A percentile compares a stretch with the other conserved stretches of the same genome.
These are phyloP conservation scores for Claviceps cyperi DNA, from an alignment of 2,329 filamentous ascomycete species.

Conservation along the genomic window DNA sequence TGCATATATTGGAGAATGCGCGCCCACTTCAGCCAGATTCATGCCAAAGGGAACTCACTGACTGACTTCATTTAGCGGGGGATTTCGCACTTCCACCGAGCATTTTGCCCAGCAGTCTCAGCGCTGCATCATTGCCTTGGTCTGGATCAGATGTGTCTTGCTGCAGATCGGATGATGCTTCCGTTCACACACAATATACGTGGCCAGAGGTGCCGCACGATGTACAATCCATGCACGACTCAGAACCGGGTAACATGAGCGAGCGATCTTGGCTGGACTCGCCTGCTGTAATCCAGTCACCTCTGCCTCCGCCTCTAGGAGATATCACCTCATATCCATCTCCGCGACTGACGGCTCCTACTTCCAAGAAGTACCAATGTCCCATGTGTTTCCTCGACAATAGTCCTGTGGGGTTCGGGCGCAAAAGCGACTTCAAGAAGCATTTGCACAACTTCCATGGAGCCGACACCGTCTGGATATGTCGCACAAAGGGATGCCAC, in stretches of 20 bases:
- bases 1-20: background rate
- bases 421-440: slow-evolving; percentile 34
- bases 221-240: slow-evolving; percentile 20
- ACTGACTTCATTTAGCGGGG: slow-evolving; percentile 16
- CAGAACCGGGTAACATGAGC: slow-evolving; percentile 19
- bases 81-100: slow-evolving; percentile 25
- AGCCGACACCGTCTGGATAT: slow-evolving; percentile 27
- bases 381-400: slow-evolving; percentile 31
- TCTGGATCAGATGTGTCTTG: slow-evolving; percentile 27
- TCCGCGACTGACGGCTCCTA: slow-evolving; percentile 22
- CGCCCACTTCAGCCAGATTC: too few species aligned
- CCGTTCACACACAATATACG: slow-evolving; percentile 24
- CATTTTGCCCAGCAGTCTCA: slow-evolving; percentile 25
- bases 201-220: slow-evolving; percentile 22
- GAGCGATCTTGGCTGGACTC: slow-evolving; percentile 28
- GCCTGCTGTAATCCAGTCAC: slow-evolving; percentile 22
- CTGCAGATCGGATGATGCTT: slow-evolving; percentile 24
- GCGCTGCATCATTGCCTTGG: slow-evolving; percentile 27
- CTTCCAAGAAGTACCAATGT: slow-evolving; percentile 29
- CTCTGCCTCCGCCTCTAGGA: slow-evolving; percentile 15
- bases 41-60: background rate
- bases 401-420: slow-evolving; percentile 29
- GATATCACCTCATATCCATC: slow-evolving; percentile 23
- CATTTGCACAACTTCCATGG: slow-evolving; percentile 33
- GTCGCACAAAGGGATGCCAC: slow-evolving; percentile 26